Conservation (phyloP, 2,329 filamentous ascomycete species). For the Calonectria pteridis region DNA sequence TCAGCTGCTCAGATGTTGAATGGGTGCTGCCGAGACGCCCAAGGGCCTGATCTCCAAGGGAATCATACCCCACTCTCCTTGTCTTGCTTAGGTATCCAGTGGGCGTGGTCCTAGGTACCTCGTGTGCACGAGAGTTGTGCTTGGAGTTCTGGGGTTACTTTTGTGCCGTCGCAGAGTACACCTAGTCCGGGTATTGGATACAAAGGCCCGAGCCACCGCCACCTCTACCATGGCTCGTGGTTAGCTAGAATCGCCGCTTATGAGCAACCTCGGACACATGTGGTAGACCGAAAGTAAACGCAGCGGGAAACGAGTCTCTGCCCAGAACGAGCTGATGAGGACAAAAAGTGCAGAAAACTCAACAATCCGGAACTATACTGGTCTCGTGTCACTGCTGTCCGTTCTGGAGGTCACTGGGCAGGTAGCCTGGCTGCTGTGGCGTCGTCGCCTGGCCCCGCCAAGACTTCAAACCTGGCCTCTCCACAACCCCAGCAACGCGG, state of each 20-base stretch:
- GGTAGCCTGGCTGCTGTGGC: conserved; percentile 23
- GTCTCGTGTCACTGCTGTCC: conserved; percentile 20
- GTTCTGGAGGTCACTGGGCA: background rate
- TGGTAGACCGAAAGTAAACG: background rate
- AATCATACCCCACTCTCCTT: conserved; percentile 3
- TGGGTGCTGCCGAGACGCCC: conserved; percentile 9
- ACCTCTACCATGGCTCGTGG: background rate
- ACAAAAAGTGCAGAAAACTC: background rate
- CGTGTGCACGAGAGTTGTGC: background rate
- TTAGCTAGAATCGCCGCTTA: background rate
- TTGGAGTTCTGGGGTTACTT: background rate
- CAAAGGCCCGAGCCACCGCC: conserved; percentile 17
- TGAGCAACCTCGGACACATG: background rate
- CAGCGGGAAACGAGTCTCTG: background rate
- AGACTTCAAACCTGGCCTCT: conserved; percentile 19
- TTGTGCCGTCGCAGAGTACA: conserved; percentile 1
- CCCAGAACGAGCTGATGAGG: background rate
- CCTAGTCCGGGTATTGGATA: background rate
- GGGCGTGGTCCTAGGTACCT: conserved; percentile 4
- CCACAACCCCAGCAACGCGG: conserved; percentile 27
- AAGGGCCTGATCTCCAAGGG: conserved; percentile 24
- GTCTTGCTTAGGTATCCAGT: conserved; percentile 5
- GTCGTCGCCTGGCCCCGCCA: conserved; percentile 24
- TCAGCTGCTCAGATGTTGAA: background rate
- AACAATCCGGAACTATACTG: background rate